Evolutionary conservation across 768 basidiomycete genomes (phyloP).

Genomic region (Plicaturopsis crispa): DNA sequence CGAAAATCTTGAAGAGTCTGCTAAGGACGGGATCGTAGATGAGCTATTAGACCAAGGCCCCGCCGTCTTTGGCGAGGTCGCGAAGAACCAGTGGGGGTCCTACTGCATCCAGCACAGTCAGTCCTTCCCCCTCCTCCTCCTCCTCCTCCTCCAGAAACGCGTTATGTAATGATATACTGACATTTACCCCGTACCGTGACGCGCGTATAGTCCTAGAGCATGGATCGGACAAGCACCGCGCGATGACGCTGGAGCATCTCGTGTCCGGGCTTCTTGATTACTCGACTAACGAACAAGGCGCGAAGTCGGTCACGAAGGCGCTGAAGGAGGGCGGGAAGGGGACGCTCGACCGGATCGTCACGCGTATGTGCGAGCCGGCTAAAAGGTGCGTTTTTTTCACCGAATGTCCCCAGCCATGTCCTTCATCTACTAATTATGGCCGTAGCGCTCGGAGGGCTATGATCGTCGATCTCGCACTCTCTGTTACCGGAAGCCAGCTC

Average conservation of each 20-base stretch:
- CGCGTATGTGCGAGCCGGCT: conserved; percentile 80
- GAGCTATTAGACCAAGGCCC: conserved; percentile 73
- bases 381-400: conserved; percentile 46
- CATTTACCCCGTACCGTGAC: conserved; percentile 3
- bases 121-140: conserved; percentile 19
- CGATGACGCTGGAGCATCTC: conserved; percentile 73
- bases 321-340: conserved; percentile 80
- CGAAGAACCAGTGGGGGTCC: conserved; percentile 86
- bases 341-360: conserved; percentile 65
- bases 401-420: neutral
- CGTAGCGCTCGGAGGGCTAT: conserved; percentile 66
- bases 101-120: conserved; percentile 82
- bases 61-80: conserved; percentile 62
- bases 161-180: too few relatives aligned
- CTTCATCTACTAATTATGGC: conserved; percentile 1
- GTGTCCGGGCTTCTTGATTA: conserved; percentile 72
- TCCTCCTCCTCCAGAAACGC: too few relatives aligned
- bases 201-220: conserved; percentile 65
- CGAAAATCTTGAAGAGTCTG: conserved; percentile 76
- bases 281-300: conserved; percentile 79
- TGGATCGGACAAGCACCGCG: conserved; percentile 67
- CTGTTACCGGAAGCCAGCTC: conserved; percentile 78
- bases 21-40: conserved; percentile 80
- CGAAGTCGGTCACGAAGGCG: conserved; percentile 81
- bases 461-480: conserved; percentile 81